phyloP scores from a whole-genome alignment of 192 early-diverging fungal species.

The Physocladia obscura region DNA sequence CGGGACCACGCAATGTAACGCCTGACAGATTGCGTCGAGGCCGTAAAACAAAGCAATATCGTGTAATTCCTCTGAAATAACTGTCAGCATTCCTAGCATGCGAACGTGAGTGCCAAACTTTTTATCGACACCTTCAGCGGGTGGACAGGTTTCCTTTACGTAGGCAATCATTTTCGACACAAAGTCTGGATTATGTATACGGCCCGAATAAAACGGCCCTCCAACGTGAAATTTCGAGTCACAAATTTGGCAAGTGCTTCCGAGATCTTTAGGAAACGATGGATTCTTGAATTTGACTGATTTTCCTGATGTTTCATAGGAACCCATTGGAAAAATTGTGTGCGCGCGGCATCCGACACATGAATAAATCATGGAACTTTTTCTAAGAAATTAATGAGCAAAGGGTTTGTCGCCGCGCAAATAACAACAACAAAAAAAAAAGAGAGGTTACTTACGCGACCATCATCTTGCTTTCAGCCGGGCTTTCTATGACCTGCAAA shows the following conservation, averaged over 20 bases:
- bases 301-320: not conserved
- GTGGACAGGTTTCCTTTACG: constrained; percentile 49
- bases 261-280: constrained; percentile 60
- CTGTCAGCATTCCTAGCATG: constrained; percentile 95
- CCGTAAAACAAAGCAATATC: constrained; percentile 84
- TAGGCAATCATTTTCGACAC: constrained; percentile 76
- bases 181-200: constrained; percentile 83
- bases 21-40: constrained; percentile 64
- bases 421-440: too few species aligned
- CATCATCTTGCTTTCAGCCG: constrained; percentile 71
- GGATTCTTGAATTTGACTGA: constrained; percentile 59
- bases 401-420: too few species aligned
- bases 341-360: constrained; percentile 81
- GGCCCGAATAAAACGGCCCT: constrained; percentile 86
- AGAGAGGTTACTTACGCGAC: constrained; percentile 68
- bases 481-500: constrained; percentile 79
- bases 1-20: constrained; percentile 73
- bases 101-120: constrained; percentile 79
- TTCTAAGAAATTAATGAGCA: constrained; percentile 62
- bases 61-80: constrained; percentile 63
- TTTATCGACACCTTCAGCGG: constrained; percentile 18
- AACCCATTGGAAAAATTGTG: not conserved
- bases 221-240: constrained; percentile 73
- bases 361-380: constrained; percentile 78
- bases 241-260: constrained; percentile 70